phyloP scores from a whole-genome alignment of 2,329 filamentous ascomycete genomes.

The Penicillium sp. region DNA sequence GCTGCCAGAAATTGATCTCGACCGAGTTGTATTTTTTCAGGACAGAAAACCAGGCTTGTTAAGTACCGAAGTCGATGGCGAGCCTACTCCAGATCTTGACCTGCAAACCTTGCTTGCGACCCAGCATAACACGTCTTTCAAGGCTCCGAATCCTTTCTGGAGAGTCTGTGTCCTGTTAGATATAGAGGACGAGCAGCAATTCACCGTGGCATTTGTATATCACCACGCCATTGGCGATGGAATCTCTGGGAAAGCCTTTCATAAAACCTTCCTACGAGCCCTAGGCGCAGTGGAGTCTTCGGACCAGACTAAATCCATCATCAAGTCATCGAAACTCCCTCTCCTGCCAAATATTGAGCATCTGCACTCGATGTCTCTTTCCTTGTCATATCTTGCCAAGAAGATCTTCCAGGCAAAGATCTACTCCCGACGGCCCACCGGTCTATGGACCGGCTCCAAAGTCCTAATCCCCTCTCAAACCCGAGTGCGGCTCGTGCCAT shows the following conservation, averaged over 20 bases:
- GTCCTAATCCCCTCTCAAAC: slow-evolving; percentile 24
- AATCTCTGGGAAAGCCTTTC: slow-evolving; percentile 46
- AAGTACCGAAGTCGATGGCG: slow-evolving; percentile 17
- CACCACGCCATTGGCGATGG: slow-evolving; percentile 52
- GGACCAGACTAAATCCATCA: slow-evolving; percentile 18
- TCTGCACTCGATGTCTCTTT: slow-evolving; percentile 40
- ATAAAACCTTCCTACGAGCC: slow-evolving; percentile 41
- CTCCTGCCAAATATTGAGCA: slow-evolving; percentile 44
- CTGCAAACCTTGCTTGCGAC: slow-evolving; percentile 41
- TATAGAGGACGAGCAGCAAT: slow-evolving; percentile 23
- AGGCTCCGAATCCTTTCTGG: slow-evolving; percentile 43
- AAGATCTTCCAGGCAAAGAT: slow-evolving; percentile 35
- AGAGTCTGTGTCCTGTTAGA: slow-evolving; percentile 41
- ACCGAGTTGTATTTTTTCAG: slow-evolving; percentile 37
- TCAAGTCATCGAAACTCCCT: slow-evolving; percentile 26
- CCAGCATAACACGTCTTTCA: slow-evolving; percentile 44
- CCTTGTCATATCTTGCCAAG: slow-evolving; percentile 34
- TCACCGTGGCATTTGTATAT: slow-evolving; percentile 47
- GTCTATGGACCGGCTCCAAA: slow-evolving; percentile 38
- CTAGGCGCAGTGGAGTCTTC: slow-evolving; percentile 23
- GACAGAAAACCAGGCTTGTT: slow-evolving; percentile 18
- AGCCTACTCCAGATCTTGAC: slow-evolving; percentile 33
- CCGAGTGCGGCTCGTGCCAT: slow-evolving; percentile 29
- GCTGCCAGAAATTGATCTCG: slow-evolving; percentile 44
- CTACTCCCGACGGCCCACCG: slow-evolving; percentile 26